phyloP scores from a whole-genome alignment of 306 rosid species.

The Casuarina equisetifolia region DNA sequence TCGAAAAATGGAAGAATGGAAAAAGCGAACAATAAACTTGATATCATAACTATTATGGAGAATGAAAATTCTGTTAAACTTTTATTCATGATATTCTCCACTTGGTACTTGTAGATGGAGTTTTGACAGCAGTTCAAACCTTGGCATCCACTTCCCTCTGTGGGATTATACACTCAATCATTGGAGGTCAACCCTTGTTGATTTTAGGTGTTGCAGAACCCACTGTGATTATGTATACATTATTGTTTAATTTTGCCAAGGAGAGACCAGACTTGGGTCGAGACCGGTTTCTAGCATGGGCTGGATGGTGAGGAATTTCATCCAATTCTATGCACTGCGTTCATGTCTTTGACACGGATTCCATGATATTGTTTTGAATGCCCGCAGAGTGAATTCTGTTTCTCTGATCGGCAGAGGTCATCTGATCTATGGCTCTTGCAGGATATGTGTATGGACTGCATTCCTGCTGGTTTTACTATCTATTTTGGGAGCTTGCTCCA shows the following conservation, averaged over 20 bases:
- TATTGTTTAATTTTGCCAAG: constrained; percentile 91
- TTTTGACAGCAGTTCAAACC: constrained; percentile 92
- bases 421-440: constrained; percentile 30
- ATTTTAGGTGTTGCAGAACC: constrained; percentile 99
- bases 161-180: constrained; percentile 82
- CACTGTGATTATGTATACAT: constrained; percentile 92
- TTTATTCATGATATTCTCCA: neutral
- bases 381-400: neutral
- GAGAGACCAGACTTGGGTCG: constrained; percentile 75
- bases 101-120: constrained; percentile 58
- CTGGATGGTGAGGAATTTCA: constrained; percentile 61
- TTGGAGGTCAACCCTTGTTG: constrained; percentile 93
- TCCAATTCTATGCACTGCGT: neutral
- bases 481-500: constrained; percentile 92
- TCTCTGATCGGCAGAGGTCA: neutral
- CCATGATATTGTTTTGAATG: constrained; percentile 8
- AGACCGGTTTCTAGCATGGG: constrained; percentile 82
- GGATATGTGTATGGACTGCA: constrained; percentile 99
- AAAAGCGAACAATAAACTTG: neutral
- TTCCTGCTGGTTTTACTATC: constrained; percentile 71
- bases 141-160: constrained; percentile 81
- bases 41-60: neutral
- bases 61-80: neutral
- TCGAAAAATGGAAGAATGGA: neutral
- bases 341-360: no score